Base-by-base conservation (phyloP, 257 asterid species). In the Eustoma russellianum region DNA sequence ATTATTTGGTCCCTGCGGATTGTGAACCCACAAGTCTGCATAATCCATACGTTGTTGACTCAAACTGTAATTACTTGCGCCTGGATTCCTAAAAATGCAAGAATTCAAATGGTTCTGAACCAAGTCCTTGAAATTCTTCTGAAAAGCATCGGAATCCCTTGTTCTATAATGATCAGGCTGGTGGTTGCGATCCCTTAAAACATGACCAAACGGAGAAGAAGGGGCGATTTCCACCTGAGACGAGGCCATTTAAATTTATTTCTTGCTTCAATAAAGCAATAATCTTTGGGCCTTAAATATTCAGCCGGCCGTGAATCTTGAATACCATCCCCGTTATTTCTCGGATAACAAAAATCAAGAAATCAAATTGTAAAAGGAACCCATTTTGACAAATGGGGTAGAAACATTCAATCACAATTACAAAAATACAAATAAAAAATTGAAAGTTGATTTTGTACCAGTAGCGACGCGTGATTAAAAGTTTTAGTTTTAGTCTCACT, bases 221-320 rank as follows among this genome's bases (percentile, higher is more conserved):
- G 74, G 65, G 14, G 78, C 66, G 43, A 66, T 63, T 48, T 66
- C 71, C 24, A 74, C 73, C 61, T 74, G 77, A 18, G 80, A 70
- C 59, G 80, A 69, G 1, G 74, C 71, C 80, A 74, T 74, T 62
- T 41, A 17, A 17, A 17, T 17, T 38, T 45, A 40, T 38, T 9
- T 19, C 16, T 50, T 33, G 58, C 17, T 41, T 17, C 51, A 33
- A 30, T 13, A 12, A 1, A 14, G 24, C 35, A 56, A 17, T 44
- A n/a, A 11, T 33, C 6, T 24, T 24, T 24, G 30, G 30, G 30
- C 3, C 30, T 24, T 24, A 24, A 24, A 24, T 24, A 24, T 24
- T 24, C 30, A 24, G 30, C 50, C 41, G 10, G 17, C 5, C 0
- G 17, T 10, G 41, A 38, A 53, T 33, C 58, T 47, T 9, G 24